Base-by-base conservation (phyloP, 345 rosid genomes). In the Hibiscus trionum region DNA sequence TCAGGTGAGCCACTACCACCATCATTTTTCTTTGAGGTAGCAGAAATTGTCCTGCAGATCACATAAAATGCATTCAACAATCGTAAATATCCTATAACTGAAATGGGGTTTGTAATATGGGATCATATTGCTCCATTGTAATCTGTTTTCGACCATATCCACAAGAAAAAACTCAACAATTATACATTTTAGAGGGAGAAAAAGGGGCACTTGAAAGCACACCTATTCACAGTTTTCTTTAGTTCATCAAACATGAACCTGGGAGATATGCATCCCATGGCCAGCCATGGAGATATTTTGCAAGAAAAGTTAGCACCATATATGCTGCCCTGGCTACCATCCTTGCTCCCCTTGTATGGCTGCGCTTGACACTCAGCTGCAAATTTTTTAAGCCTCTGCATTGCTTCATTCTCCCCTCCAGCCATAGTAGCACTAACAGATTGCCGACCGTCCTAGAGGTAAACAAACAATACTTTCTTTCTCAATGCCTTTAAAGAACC, bases 371-470 rank as follows among this genome's bases (percentile, higher is more conserved):
- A 91, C 72, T 93, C 95, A 1, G 89, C 90, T 7, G 92, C 91
- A 71, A 90, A 90, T 71, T 83, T 93, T 77, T 87, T 83, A 63
- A 96, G 81, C 87, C 86, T 90, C 59, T 81, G 86, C 71, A 91
- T 73, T 65, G 95, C 99, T 82, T 93, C 97, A 59, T 91, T 86
- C 90, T 96, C 99, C 52, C 99, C 99, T 70, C 99, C 99, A 73
- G 86, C 83, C 95, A 93, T 86, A 16, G 93, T 80, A 64, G 82
- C 77, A 76, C 74, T 75, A 58, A 76, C 72, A 67, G 72, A 75
- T 57, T 85, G 82, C 78, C 86, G 90, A 61, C 93, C 95, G 39
- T 84, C 93, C 99, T 96, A 75, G 19, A 80, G 31, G 63, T 24
- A 63, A 44, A 71, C 31, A 17, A 44, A 19, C 21, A 33, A 29